Evolutionary conservation across 1,284 basidiomycete species (phyloP).

Genomic region (Naganishia sp.): DNA sequence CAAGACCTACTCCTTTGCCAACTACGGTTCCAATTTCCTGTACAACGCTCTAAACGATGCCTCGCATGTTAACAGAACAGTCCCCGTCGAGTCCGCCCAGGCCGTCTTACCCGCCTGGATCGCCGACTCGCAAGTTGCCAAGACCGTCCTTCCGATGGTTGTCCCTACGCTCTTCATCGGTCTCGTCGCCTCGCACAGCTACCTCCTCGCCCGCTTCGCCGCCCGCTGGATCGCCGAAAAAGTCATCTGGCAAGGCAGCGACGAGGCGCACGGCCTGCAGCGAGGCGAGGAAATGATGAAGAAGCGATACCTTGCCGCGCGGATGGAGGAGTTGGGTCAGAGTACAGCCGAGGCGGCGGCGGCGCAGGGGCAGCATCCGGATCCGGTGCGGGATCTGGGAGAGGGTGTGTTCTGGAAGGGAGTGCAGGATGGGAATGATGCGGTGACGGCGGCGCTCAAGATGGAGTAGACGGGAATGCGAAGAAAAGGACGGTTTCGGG

Average conservation of each 20-base stretch:
- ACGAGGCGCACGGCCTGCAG: constrained; percentile 64
- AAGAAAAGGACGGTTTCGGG: not conserved
- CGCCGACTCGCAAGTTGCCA: constrained; percentile 35
- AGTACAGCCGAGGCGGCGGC: constrained; percentile 13
- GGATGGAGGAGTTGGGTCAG: constrained; percentile 19
- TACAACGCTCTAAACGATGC: constrained; percentile 37
- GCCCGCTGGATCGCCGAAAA: constrained; percentile 72
- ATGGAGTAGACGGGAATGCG: constrained; percentile 13
- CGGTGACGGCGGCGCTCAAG: constrained; percentile 33
- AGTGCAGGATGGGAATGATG: constrained; percentile 32
- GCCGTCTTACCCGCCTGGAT: constrained; percentile 23
- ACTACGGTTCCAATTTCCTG: constrained; percentile 42
- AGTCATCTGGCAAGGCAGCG: constrained; percentile 70
- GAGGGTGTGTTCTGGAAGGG: constrained; percentile 34
- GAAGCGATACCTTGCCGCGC: constrained; percentile 59
- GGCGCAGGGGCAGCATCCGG: constrained; percentile 19
- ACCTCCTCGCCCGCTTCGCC: constrained; percentile 65
- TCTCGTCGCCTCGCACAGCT: constrained; percentile 77
- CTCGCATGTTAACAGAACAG: constrained; percentile 27
- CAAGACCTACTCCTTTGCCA: constrained; percentile 38
- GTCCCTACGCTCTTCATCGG: constrained; percentile 71
- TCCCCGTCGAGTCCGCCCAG: not conserved
- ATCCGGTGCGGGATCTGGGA: constrained; percentile 11
- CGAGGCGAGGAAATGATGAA: constrained; percentile 65
- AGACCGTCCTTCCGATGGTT: constrained; percentile 53